Base-by-base conservation (phyloP, 805 yeast species). In the Starmera pachycereana region DNA sequence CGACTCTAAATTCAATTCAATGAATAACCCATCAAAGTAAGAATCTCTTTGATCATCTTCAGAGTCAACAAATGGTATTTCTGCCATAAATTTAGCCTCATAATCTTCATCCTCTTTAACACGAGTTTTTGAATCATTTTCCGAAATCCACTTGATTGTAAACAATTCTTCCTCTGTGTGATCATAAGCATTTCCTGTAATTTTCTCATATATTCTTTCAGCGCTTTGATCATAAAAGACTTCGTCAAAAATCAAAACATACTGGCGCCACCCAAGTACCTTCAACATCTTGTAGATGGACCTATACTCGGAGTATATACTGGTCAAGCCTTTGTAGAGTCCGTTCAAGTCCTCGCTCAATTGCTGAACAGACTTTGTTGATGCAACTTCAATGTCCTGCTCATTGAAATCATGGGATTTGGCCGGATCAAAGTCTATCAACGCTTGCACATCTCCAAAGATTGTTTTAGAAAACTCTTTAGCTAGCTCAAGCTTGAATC, bases 381-480 rank as follows among this genome's bases (percentile, higher is more conserved):
- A 27, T 8, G 37, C 22, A 5, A 11, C 44, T 7, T 41, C 42
- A 30, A 41, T 39, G 31, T 46, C 48, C 8, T 39, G 39, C 1
- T 14, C 14, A 28, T 32, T 12, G 29, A 30, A 27, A 13, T 29
- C 28, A 33, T 39, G 43, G 9, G 46, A 44, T 31, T 43, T 32
- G 14, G 30, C 32, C 8, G 37, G 39, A 33, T 48, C 34, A 27
- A 44, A 48, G 27, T 9, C 14, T 12, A 37, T 37, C 12, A 48
- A 36, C 29, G 40, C 43, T 2, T 40, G 38, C 18, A 44, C 33
- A 35, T 48, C 50, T 6, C 42, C 50, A 38, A 48, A 37, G 12
- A 48, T 32, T 3, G 37, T 43, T 6, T 18, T 16, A 4, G 41
- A 41, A 30, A 48, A 30, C 33, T 40, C 48, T 10, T 44, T 46